Conservation (phyloP, 176 grass and related monocot genomes). For the Musa schizocarpa region DNA sequence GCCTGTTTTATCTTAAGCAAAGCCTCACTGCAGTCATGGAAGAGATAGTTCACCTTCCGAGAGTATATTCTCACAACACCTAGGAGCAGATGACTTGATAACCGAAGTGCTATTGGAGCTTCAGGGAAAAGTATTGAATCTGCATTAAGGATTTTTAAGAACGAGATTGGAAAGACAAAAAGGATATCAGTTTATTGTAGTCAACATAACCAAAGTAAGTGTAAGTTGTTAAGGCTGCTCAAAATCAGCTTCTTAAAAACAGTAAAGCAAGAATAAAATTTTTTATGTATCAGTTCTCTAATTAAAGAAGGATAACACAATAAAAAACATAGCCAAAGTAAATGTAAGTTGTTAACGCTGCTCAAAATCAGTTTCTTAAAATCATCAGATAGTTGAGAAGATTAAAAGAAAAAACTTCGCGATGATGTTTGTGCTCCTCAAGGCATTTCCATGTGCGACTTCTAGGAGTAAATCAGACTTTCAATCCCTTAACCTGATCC, state of each 20-base stretch:
- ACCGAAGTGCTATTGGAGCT: constrained; percentile 89
- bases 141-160: constrained; percentile 27
- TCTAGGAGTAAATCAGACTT: too few species aligned
- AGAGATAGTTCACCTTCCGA: constrained; percentile 98
- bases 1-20: constrained; percentile 99
- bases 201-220: not conserved
- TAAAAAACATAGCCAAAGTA: not conserved
- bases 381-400: not conserved
- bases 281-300: not conserved
- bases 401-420: too few species aligned
- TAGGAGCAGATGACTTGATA: constrained; percentile 96
- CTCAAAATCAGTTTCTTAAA: not conserved
- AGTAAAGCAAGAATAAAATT: not conserved
- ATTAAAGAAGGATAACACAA: not conserved
- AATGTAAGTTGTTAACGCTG: constrained; percentile 18
- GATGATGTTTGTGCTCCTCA: too few species aligned
- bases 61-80: constrained; percentile 99
- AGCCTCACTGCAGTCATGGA: constrained; percentile 98
- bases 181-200: not conserved
- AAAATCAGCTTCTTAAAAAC: constrained; percentile 6
- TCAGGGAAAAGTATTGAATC: constrained; percentile 99
- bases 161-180: not conserved
- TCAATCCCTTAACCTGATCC: too few species aligned
- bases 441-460: too few species aligned
- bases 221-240: constrained; percentile 20